Evolutionary conservation across 169 alveolate genomes (phyloP), one percentile per base, ranked within the genome.

Genomic region (Besnoitia besnoiti): DNA sequence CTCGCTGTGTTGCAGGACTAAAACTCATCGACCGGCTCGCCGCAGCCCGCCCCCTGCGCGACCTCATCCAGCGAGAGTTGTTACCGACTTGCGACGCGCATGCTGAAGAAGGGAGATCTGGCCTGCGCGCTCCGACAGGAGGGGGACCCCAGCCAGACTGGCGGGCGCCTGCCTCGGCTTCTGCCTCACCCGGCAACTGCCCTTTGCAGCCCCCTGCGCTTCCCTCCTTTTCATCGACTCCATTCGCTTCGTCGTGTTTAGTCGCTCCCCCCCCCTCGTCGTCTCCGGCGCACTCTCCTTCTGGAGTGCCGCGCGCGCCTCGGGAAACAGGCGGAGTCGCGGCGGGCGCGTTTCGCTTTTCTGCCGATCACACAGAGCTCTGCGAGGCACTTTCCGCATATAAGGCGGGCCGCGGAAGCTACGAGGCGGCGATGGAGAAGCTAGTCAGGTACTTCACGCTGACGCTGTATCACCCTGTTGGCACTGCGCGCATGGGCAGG

Each of bases 381-480:
- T 82, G 89, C 44, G 89, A 39, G 35, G 14, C 46, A 40, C 47
- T 46, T 4, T 0, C 5, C n/a, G 73, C 21, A 19, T 47, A 82
- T 82, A 40, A 46, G 44, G 0, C 3, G 61, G 73, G 73, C 16
- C 7, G n/a, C 5, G 7, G 37, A 39, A 0, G 35, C 30, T 40
- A 44, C 39, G 93, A 67, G n/a, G 76, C 44, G 79, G 7, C 16
- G 33, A 21, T 46, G 7, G 44, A 37, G 44, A 46, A 30, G 37
- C 42, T 49, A 10, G 94, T 59, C 30, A 80, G 84, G 51, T 37
- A 35, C 19, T 90, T 77, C 33, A 80, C 94, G 33, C 50, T 77
- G 75, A 90, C 91, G 51, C 85, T 90, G 14, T 90, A 90, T 37
- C 94, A 90, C 87, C 94, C 94, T 0, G 90, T 79, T 27, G 94